Evolutionary conservation across 2,329 filamentous ascomycete species (phyloP).

Genomic region (Hymenoscyphus scutula): DNA sequence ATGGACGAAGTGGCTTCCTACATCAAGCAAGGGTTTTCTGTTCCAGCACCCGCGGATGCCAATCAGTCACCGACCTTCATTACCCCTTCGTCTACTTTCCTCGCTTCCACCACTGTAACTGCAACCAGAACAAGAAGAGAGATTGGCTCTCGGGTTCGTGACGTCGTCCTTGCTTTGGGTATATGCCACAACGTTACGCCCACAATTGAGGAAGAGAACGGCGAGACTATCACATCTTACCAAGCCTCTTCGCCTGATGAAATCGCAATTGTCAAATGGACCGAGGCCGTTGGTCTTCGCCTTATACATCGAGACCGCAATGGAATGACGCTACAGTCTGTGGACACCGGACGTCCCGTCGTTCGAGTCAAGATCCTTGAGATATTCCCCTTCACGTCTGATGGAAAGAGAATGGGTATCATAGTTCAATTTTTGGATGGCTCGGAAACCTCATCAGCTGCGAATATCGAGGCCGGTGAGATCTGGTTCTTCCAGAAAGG

Average conservation of each 20-base stretch:
- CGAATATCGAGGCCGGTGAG: conserved; percentile 61
- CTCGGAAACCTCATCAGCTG: conserved; percentile 45
- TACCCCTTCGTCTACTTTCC: conserved; percentile 71
- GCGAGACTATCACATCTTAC: conserved; percentile 75
- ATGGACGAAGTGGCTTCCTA: conserved; percentile 96
- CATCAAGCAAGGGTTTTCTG: conserved; percentile 77
- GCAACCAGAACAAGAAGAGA: conserved; percentile 85
- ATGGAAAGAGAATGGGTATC: conserved; percentile 97
- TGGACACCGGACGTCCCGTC: conserved; percentile 68
- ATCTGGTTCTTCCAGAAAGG: conserved; percentile 99
- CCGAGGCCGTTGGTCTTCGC: conserved; percentile 84
- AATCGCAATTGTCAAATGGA: conserved; percentile 96
- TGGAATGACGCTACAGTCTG: conserved; percentile 77
- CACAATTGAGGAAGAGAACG: conserved; percentile 79
- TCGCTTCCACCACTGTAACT: conserved; percentile 54
- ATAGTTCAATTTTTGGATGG: conserved; percentile 79
- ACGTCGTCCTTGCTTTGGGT: conserved; percentile 87
- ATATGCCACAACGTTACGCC: conserved; percentile 98
- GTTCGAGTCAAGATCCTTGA: conserved; percentile 88
- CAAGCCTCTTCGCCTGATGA: conserved; percentile 97
- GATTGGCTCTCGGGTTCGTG: conserved; percentile 88
- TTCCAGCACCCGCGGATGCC: conserved; percentile 46
- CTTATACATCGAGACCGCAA: conserved; percentile 83
- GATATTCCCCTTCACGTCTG: conserved; percentile 95
- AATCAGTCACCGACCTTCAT: conserved; percentile 54